These are phyloP conservation scores for Colletotrichum costaricense DNA, from an alignment of 2,329 filamentous ascomycete genomes.

Conservation along the genomic window DNA sequence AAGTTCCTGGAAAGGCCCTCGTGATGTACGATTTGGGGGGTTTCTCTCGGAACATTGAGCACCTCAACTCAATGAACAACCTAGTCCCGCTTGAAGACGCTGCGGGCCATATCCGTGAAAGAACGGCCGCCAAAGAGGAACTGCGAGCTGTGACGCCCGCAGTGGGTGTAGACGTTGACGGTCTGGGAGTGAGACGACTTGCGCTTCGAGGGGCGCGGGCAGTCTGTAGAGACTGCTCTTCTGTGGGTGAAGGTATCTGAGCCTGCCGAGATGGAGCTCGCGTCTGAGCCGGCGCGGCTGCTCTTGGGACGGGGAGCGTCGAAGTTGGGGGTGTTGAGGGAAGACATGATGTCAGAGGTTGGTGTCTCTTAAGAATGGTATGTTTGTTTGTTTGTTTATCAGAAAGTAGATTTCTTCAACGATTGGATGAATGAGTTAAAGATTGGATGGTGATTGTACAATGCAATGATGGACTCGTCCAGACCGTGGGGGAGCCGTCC, in stretches of 20 bases:
- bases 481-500: conserved; percentile 12
- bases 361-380: neutral
- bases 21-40: neutral
- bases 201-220: conserved; percentile 40
- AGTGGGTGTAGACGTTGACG: conserved; percentile 65
- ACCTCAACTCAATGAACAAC: neutral
- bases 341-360: conserved; percentile 7
- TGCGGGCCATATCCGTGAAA: conserved; percentile 54
- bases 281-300: conserved; percentile 32
- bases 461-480: neutral
- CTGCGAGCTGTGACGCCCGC: conserved; percentile 65
- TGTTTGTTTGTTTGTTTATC: neutral
- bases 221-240: conserved; percentile 30
- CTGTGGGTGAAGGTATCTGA: conserved; percentile 37
- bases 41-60: neutral
- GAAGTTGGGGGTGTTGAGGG: conserved; percentile 15
- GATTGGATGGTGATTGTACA: neutral
- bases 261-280: conserved; percentile 20
- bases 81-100: conserved; percentile 47
- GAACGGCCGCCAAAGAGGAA: conserved; percentile 63
- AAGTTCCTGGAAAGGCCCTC: neutral
- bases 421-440: neutral
- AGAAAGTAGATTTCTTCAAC: neutral
- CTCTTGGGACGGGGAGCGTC: conserved; percentile 28
- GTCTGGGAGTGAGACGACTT: conserved; percentile 49